phyloP scores from a whole-genome alignment of 345 rosid genomes.

The Eucalyptus sp. region DNA sequence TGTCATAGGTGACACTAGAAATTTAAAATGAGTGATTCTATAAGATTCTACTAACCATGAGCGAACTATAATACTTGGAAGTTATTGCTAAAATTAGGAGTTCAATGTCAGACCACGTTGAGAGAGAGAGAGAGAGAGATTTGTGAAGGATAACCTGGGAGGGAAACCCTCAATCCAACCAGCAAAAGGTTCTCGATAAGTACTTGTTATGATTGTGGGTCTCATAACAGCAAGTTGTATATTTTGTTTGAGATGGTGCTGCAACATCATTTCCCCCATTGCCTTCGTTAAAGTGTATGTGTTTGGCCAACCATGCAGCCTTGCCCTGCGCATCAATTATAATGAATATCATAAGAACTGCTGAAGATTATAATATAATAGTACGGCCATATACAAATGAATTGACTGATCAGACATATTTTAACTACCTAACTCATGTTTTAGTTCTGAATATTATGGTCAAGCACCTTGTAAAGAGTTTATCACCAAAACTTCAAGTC shows the following conservation, averaged over 20 bases:
- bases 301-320: slow-evolving; percentile 26
- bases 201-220: slow-evolving; percentile 26
- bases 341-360: not conserved
- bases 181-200: slow-evolving; percentile 26
- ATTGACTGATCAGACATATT: not conserved
- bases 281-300: slow-evolving; percentile 33
- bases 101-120: not conserved
- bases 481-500: too few relatives aligned
- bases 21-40: not conserved
- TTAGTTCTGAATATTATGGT: too few relatives aligned
- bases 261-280: slow-evolving; percentile 32
- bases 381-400: not conserved
- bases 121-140: not conserved
- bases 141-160: not conserved
- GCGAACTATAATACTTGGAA: not conserved
- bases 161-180: slow-evolving; percentile 31
- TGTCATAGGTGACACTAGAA: not conserved
- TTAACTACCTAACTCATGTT: not conserved
- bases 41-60: not conserved
- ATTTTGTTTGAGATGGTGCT: slow-evolving; percentile 7
- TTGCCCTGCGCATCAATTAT: slow-evolving; percentile 2
- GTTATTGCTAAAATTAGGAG: not conserved
- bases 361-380: too few relatives aligned
- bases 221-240: slow-evolving; percentile 14
- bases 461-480: too few relatives aligned